These are phyloP conservation scores for Saposhnikovia divaricata DNA, from an alignment of 129 eudicot genomes.

Conservation along the genomic window DNA sequence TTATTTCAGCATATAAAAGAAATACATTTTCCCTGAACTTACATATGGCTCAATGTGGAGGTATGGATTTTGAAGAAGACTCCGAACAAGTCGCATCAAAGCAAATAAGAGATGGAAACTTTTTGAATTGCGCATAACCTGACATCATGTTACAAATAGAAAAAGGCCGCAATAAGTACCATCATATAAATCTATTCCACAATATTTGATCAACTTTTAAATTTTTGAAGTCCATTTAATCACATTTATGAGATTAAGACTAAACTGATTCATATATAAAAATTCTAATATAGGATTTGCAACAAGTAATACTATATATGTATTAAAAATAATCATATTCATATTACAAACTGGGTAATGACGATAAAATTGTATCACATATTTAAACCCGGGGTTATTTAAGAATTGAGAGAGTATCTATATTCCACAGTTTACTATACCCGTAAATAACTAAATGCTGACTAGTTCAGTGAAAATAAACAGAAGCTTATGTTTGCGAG, in stretches of 20 bases:
- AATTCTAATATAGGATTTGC: not conserved
- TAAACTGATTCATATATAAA: not conserved
- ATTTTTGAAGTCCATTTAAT: not conserved
- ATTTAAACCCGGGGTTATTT: not conserved
- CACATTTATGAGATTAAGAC: not conserved
- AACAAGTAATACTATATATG: not conserved
- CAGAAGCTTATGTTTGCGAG: not conserved
- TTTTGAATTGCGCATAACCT: constrained; percentile 82
- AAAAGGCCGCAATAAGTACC: constrained; percentile 1
- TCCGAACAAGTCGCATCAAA: constrained; percentile 83
- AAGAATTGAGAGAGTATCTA: not conserved
- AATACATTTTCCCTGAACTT: constrained; percentile 23
- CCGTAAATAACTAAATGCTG: not conserved
- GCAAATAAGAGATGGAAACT: constrained; percentile 71
- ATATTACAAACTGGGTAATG: not conserved
- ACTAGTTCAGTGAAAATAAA: not conserved
- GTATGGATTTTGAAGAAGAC: constrained; percentile 77
- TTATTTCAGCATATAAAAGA: not conserved
- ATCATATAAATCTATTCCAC: not conserved
- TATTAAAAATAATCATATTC: not conserved
- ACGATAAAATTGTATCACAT: not conserved
- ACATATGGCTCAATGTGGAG: constrained; percentile 94
- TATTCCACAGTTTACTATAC: not conserved
- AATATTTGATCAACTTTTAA: not conserved
- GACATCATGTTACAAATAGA: constrained; percentile 15